phyloP scores from a whole-genome alignment of 73 alveolate species.

The Breviolum minutum region DNA sequence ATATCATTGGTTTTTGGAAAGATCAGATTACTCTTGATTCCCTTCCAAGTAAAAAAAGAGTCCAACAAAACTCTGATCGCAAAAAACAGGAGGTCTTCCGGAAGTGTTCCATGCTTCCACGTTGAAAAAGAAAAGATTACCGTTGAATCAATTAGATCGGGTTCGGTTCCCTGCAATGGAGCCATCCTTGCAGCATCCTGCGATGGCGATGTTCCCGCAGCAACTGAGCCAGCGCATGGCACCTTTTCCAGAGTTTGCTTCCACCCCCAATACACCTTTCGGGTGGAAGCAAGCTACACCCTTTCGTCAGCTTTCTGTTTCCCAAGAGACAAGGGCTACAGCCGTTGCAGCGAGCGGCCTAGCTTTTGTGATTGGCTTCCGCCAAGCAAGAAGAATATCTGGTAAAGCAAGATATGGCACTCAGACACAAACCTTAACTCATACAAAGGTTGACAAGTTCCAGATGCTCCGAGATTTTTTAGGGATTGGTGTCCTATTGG shows the following conservation, averaged over 20 bases:
- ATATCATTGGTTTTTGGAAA: too few species aligned
- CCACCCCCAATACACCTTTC: conserved; percentile 45
- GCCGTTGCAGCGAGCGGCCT: background rate
- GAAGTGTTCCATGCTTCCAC: too few species aligned
- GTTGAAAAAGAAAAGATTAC: too few species aligned
- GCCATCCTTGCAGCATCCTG: too few species aligned
- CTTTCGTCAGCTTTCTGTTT: background rate
- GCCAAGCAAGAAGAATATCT: too few species aligned
- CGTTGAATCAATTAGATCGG: too few species aligned
- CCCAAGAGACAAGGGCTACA: background rate
- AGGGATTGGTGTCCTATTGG: conserved; percentile 36
- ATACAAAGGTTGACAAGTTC: conserved; percentile 10
- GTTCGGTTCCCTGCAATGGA: too few species aligned
- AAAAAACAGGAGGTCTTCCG: too few species aligned
- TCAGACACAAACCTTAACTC: background rate
- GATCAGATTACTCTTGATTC: too few species aligned
- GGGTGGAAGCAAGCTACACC: background rate
- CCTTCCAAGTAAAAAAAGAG: too few species aligned
- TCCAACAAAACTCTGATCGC: too few species aligned
- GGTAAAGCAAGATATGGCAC: conserved; percentile 26
- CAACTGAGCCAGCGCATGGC: background rate
- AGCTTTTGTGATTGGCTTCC: background rate
- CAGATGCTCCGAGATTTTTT: conserved; percentile 21
- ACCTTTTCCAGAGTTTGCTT: background rate
- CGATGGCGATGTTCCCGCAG: too few species aligned